phyloP scores from a whole-genome alignment of 108 stramenopile genomes.

The Pseudonitzschia multiseries region DNA sequence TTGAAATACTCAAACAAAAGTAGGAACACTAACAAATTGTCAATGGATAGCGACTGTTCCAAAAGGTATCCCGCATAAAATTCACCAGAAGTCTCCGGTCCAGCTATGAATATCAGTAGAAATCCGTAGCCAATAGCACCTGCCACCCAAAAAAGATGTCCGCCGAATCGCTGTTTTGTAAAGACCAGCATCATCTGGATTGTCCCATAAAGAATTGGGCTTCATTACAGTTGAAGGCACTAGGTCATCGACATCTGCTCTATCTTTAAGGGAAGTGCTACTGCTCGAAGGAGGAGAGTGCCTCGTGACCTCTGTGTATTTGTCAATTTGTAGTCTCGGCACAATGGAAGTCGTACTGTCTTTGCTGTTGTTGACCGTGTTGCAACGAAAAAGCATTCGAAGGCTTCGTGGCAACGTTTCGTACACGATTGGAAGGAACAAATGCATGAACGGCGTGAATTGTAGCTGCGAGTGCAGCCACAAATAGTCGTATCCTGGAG shows the following conservation, averaged over 20 bases:
- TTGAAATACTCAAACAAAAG: slow-evolving; percentile 89
- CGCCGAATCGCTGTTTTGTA: slow-evolving; percentile 68
- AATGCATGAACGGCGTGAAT: not conserved
- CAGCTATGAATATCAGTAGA: slow-evolving; percentile 34
- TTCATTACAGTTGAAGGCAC: not conserved
- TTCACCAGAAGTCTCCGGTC: slow-evolving; percentile 56
- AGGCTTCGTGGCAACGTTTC: not conserved
- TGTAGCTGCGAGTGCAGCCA: not conserved
- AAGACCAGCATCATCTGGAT: slow-evolving; percentile 19
- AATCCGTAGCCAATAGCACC: slow-evolving; percentile 66
- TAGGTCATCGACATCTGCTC: not conserved
- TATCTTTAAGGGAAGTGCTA: not conserved
- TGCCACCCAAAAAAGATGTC: slow-evolving; percentile 69
- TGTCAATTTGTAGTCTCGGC: not conserved
- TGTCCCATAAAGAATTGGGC: not conserved
- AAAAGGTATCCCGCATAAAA: slow-evolving; percentile 89
- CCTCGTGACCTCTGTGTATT: not conserved
- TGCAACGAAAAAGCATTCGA: not conserved
- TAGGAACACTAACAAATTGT: slow-evolving; percentile 92
- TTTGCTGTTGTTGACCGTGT: not conserved
- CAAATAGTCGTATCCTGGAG: not conserved
- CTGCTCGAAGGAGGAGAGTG: not conserved
- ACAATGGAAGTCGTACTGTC: not conserved
- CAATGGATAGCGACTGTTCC: slow-evolving; percentile 85
- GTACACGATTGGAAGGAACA: not conserved